A percentile compares a stretch with the other conserved stretches of the same genome.
Conservation (phyloP, 805 yeast genomes). For the Metschnikowia proteae region DNA sequence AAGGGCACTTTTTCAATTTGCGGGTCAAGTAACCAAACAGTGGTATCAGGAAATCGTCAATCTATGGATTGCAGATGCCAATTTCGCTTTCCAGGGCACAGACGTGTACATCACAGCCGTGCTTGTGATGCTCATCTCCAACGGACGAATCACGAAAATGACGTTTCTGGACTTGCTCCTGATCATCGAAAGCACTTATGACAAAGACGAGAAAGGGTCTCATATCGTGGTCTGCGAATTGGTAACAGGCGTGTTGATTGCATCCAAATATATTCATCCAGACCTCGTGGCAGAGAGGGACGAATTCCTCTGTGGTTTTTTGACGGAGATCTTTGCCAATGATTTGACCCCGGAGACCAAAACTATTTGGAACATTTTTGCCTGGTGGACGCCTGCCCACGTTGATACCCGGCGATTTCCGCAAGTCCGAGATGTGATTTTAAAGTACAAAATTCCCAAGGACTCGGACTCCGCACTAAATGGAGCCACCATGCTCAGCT, state of each 20-base stretch:
- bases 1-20: conserved; percentile 39
- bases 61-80: conserved; percentile 57
- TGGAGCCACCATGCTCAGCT: conserved; percentile 57
- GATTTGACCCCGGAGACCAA: conserved; percentile 72
- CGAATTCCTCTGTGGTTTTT: conserved; percentile 40
- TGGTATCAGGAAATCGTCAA: conserved; percentile 56
- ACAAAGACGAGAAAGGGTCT: conserved; percentile 64
- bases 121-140: conserved; percentile 46
- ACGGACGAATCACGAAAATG: conserved; percentile 41
- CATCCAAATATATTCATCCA: conserved; percentile 41
- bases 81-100: conserved; percentile 60
- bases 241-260: conserved; percentile 56
- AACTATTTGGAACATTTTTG: conserved; percentile 69
- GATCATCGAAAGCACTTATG: conserved; percentile 48
- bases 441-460: conserved; percentile 44
- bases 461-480: conserved; percentile 60
- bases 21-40: conserved; percentile 44
- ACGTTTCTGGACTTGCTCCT: conserved; percentile 50
- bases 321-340: conserved; percentile 44
- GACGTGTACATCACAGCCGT: conserved; percentile 57
- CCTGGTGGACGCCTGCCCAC: conserved; percentile 70
- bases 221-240: conserved; percentile 76
- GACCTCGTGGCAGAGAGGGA: conserved; percentile 41
- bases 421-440: conserved; percentile 42
- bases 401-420: conserved; percentile 67